phyloP scores from a whole-genome alignment of 352 stramenopile species.

The Phytophthora syringae region DNA sequence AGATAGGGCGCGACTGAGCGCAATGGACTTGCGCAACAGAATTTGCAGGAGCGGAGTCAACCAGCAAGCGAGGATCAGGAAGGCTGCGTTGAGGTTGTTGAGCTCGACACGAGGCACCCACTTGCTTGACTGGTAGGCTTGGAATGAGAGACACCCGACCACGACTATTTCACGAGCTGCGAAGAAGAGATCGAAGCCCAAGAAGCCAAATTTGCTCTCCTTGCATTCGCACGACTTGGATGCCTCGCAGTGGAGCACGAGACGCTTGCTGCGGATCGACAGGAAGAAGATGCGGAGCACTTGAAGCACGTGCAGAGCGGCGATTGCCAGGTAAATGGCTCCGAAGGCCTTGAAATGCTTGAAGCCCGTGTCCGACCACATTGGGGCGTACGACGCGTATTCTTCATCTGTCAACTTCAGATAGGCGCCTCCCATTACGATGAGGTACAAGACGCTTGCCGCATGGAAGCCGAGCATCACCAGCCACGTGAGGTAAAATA shows the following conservation, averaged over 20 bases:
- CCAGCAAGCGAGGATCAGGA: conserved; percentile 29
- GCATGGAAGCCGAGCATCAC: conserved; percentile 20
- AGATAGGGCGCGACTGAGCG: conserved; percentile 17
- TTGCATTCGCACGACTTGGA: conserved; percentile 3
- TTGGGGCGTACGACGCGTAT: conserved; percentile 10
- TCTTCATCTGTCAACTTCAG: conserved; percentile 2
- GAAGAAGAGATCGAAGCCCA: conserved; percentile 18
- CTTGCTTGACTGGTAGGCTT: conserved; percentile 32
- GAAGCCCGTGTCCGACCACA: conserved; percentile 21
- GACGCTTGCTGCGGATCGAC: conserved; percentile 19
- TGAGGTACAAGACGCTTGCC: conserved; percentile 14
- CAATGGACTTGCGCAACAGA: conserved; percentile 13
- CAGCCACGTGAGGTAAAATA: conserved; percentile 21
- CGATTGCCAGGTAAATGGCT: conserved; percentile 9
- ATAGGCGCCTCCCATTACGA: conserved; percentile 12
- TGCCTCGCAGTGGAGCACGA: conserved; percentile 26
- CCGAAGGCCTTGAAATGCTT: conserved; percentile 31
- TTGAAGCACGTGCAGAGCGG: conserved; percentile 24
- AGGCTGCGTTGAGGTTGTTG: conserved; percentile 25
- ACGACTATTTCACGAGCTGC: conserved; percentile 23
- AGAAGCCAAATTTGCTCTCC: background rate
- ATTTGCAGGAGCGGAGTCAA: conserved; percentile 28
- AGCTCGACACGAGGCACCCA: conserved; percentile 14
- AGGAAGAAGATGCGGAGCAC: conserved; percentile 26
- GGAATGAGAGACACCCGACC: conserved; percentile 27